Evolutionary conservation across 805 yeast genomes (phyloP), one percentile per base, ranked within the genome.

Genomic region (Wickerhamomyces tratensis): DNA sequence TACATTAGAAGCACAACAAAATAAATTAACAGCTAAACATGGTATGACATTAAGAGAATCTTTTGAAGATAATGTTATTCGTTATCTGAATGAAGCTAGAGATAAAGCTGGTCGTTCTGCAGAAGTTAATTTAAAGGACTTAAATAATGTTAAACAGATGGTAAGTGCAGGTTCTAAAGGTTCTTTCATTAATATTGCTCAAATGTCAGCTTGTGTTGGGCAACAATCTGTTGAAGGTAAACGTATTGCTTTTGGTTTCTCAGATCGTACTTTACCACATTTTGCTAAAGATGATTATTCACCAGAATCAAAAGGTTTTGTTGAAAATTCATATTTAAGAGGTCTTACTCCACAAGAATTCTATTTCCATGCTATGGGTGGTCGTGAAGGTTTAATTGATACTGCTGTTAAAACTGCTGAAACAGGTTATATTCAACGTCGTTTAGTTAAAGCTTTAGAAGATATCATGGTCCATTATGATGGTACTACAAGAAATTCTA

Each of bases 31-130:
- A 36, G 96, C 97, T 30, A 97, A 93, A 61, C 98, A 97, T 30
- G 99, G 99, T 83, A 93, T 93, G 99, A 93, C 99, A 2, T 73
- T 93, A 52, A 83, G 99, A 68, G 98, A 93, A 65, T 88, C 98
- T 15, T 93, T 93, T 57, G 99, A 93, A 69, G 96, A 89, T 65
- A 89, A 88, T 56, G 98, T 93, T 39, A 86, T 95, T 38, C 84
- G 95, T 65, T 87, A 85, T 52, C 76, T 93, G 56, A 93, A 93
- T 65, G 96, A 89, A 63, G 98, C 98, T 30, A 89, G 99, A 79
- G 99, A 93, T 66, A 86, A 95, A 49, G 96, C 97, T 40, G 99
- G 99, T 76, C 84, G 96, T 63, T 86, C 96, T 37, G 98, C 99
- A 5, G 98, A 94, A 71, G 83, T 88, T 65, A 86, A 89, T 58